Conservation (phyloP, 1,284 basidiomycete genomes). For the Cryptococcus jaspeensis region DNA sequence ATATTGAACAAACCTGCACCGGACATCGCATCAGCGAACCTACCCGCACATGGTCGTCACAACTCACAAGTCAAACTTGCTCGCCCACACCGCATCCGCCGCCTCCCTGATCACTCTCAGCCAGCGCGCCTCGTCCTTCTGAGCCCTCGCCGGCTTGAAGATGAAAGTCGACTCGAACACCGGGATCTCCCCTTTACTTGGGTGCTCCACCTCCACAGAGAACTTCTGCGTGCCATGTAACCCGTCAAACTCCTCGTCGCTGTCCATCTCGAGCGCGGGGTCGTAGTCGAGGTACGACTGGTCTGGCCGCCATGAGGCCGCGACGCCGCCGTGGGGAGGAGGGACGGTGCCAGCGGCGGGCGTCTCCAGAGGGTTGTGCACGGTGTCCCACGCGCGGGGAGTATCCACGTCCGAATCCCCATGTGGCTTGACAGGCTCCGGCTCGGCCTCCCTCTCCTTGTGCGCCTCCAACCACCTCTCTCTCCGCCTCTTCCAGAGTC, state of each 20-base stretch:
- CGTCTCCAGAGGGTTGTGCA: slow-evolving; percentile 15
- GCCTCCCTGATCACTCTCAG: slow-evolving; percentile 41
- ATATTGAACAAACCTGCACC: slow-evolving; percentile 46
- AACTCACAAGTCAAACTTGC: slow-evolving; percentile 46
- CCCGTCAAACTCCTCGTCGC: slow-evolving; percentile 30
- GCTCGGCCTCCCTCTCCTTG: neutral
- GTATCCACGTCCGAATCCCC: slow-evolving; percentile 19
- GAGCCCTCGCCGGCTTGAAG: slow-evolving; percentile 39
- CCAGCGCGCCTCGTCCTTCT: slow-evolving; percentile 49
- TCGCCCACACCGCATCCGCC: slow-evolving; percentile 37
- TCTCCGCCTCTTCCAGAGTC: slow-evolving; percentile 39
- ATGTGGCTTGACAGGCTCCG: slow-evolving; percentile 3
- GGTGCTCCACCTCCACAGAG: slow-evolving; percentile 29
- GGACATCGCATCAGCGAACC: neutral
- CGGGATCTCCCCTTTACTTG: slow-evolving; percentile 24
- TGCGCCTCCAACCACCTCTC: slow-evolving; percentile 30
- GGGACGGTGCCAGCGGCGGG: slow-evolving; percentile 9
- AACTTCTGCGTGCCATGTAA: slow-evolving; percentile 19
- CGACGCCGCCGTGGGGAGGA: slow-evolving; percentile 1
- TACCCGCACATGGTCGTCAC: neutral
- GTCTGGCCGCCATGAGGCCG: neutral
- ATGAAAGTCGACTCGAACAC: slow-evolving; percentile 39
- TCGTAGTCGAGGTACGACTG: slow-evolving; percentile 26
- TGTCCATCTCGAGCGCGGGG: slow-evolving; percentile 41
- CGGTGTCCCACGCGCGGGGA: slow-evolving; percentile 18